Conservation (phyloP, 495 filamentous ascomycete species). For the Penicillium arizonense region DNA sequence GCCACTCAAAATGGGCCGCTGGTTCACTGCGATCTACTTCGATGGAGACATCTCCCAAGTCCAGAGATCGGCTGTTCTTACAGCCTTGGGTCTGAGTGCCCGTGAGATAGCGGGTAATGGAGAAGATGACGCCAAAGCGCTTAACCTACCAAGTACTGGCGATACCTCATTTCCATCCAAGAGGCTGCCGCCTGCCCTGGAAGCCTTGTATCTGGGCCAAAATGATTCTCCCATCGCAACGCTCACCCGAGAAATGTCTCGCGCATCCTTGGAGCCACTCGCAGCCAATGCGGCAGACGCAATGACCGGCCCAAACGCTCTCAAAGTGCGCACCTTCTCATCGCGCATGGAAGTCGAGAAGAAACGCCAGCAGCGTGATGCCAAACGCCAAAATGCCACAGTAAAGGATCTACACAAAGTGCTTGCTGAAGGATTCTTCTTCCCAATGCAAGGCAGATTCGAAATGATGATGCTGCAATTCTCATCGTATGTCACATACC, state of each 20-base stretch:
- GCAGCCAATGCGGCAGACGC: constrained; percentile 66
- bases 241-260: constrained; percentile 60
- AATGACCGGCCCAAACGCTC: constrained; percentile 71
- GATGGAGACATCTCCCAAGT: constrained; percentile 85
- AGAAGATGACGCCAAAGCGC: constrained; percentile 53
- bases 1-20: constrained; percentile 74
- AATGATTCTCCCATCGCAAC: constrained; percentile 56
- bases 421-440: constrained; percentile 79
- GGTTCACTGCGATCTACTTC: constrained; percentile 84
- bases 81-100: constrained; percentile 77
- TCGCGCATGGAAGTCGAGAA: constrained; percentile 67
- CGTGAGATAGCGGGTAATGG: constrained; percentile 83
- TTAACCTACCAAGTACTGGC: constrained; percentile 32
- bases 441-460: constrained; percentile 58
- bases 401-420: constrained; percentile 74
- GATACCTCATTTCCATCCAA: constrained; percentile 71
- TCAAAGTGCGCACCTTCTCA: constrained; percentile 82
- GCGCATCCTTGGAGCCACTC: constrained; percentile 74
- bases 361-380: constrained; percentile 51
- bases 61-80: constrained; percentile 78
- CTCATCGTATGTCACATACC: constrained; percentile 30
- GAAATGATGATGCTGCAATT: constrained; percentile 46
- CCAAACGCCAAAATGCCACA: constrained; percentile 49
- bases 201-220: constrained; percentile 45
- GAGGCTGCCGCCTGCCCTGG: constrained; percentile 55